These are phyloP conservation scores for Ogataea salicorniae DNA, from an alignment of 805 yeast genomes.

Conservation along the genomic window DNA sequence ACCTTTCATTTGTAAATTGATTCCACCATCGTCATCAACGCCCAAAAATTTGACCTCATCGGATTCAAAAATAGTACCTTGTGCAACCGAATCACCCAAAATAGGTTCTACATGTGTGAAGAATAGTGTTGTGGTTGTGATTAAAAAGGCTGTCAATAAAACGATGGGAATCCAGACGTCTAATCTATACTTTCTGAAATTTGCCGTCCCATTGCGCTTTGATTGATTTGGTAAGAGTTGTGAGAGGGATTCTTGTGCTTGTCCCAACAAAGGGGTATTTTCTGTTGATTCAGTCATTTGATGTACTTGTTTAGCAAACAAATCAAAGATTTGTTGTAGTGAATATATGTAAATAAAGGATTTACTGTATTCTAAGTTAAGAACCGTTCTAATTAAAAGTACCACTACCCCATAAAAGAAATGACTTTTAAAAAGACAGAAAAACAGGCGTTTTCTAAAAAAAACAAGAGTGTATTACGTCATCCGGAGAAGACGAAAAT, in stretches of 20 bases:
- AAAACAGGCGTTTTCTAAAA: too few species aligned
- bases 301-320: background rate
- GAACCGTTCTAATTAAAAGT: too few species aligned
- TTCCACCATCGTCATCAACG: slow-evolving; percentile 28
- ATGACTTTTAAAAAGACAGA: too few species aligned
- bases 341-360: too few species aligned
- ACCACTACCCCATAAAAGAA: too few species aligned
- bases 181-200: slow-evolving; percentile 10
- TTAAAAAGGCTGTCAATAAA: slow-evolving; percentile 9
- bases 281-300: slow-evolving; percentile 5
- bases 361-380: too few species aligned
- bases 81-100: slow-evolving; percentile 27
- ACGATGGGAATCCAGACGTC: slow-evolving; percentile 26
- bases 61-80: slow-evolving; percentile 30
- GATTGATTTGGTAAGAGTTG: slow-evolving; percentile 9
- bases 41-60: slow-evolving; percentile 28
- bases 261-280: slow-evolving; percentile 15
- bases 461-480: too few species aligned
- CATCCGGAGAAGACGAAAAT: background rate
- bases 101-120: slow-evolving; percentile 20
- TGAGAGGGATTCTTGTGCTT: slow-evolving; percentile 10
- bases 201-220: background rate
- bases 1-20: slow-evolving; percentile 30
- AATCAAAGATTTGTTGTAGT: background rate
- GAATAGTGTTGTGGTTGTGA: slow-evolving; percentile 9